Evolutionary conservation across 1,139 yeast species (phyloP), one percentile per base, ranked within the genome.

Genomic region (Taiozyma sp.): DNA sequence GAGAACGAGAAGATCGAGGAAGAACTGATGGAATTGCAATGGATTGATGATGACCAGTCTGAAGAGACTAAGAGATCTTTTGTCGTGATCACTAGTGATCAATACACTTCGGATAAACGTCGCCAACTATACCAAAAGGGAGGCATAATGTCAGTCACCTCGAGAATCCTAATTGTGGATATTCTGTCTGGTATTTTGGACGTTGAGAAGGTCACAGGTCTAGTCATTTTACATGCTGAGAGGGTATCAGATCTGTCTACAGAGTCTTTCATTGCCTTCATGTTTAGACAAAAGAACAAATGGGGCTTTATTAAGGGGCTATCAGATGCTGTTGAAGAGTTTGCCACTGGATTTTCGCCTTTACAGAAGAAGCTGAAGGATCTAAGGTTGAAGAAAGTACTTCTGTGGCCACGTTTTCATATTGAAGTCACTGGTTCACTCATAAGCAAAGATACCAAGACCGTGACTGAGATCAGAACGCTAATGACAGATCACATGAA

Each of bases 381-480:
- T 44, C 70, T 93, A 46, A 73, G 83, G 50, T 70, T 92, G 13
- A 75, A 81, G 30, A 80, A 80, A 55, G 83, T 87, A 0, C 74
- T 87, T 48, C 68, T 95, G 13, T 93, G 98, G 98, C 99, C 99
- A 0, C 71, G 99, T 51, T 95, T 92, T 66, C 96, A 92, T 63
- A 83, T 92, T 29, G 89, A 85, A 51, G 89, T 95, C 2, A 80
- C 90, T 1, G 80, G 83, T 43, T 84, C 95, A 19, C 72, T 93
- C 44, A 70, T 72, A 48, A 60, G 70, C 27, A 70, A 72, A 32
- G 66, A 68, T 40, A 70, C 70, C 42, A 72, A 76, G 43, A 60
- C 70, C 43, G 96, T 92, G 1, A 81, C 89, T 2, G 99, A 95
- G 65, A 78, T 93, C 13, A 86, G 84, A 58, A 86, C 90, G 1